Evolutionary conservation across 2,329 filamentous ascomycete species (phyloP).

Genomic region (Colletotrichum phormii): DNA sequence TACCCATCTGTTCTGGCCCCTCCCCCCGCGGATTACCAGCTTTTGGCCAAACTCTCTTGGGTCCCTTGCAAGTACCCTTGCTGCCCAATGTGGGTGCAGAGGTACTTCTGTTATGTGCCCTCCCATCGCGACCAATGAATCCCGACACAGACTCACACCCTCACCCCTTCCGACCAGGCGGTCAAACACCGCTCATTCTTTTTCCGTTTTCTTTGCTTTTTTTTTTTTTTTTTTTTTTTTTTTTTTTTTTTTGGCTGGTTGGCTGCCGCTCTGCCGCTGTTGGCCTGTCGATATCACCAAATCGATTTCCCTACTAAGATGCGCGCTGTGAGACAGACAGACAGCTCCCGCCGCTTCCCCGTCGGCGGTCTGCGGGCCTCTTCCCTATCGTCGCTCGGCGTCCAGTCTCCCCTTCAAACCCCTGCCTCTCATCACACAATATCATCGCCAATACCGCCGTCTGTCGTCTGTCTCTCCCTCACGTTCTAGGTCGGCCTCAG

Average conservation of each 20-base stretch:
- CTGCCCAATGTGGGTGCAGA: neutral
- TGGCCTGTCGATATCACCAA: neutral
- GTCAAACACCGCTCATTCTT: conserved; percentile 37
- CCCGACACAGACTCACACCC: conserved; percentile 22
- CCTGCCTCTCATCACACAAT: neutral
- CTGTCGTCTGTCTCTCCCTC: neutral
- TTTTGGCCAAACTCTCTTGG: neutral
- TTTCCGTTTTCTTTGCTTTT: conserved; percentile 28
- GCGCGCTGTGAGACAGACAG: neutral
- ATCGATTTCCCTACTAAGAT: neutral
- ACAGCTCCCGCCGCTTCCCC: conserved; percentile 32
- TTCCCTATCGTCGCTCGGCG: neutral
- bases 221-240: no score
- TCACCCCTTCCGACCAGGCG: conserved; percentile 23
- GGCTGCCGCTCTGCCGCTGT: conserved; percentile 14
- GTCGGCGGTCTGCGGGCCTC: conserved; percentile 17
- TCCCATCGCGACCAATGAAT: conserved; percentile 24
- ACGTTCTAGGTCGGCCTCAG: neutral
- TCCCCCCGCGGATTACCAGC: neutral
- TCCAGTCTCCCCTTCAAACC: neutral
- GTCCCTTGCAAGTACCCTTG: neutral
- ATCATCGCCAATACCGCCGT: neutral
- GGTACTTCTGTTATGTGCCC: neutral
- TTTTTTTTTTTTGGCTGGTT: neutral
- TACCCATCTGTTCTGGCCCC: neutral